Evolutionary conservation across 176 grass and related monocot species (phyloP).

Genomic region (Saccharum spontaneum): DNA sequence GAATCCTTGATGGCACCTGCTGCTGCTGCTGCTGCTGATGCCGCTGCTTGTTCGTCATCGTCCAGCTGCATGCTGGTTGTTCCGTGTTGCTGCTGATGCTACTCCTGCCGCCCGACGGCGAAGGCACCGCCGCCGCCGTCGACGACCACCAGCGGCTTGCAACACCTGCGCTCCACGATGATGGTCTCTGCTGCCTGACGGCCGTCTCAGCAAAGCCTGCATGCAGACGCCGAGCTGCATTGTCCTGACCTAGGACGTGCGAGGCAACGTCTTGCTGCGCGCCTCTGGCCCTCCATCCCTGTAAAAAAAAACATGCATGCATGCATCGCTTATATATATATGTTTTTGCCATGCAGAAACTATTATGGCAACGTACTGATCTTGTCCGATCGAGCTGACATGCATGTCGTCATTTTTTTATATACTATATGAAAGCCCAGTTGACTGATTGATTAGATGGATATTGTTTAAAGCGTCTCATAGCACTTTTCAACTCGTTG

Average conservation of each 20-base stretch:
- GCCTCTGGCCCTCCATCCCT: slow-evolving; percentile 39
- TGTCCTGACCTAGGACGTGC: slow-evolving; percentile 10
- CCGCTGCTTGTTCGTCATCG: slow-evolving; percentile 28
- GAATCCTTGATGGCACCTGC: slow-evolving; percentile 3
- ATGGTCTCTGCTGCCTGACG: background rate
- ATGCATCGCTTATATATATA: background rate
- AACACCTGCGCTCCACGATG: slow-evolving; percentile 23
- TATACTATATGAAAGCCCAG: background rate
- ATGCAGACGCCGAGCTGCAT: background rate
- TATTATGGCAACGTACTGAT: background rate
- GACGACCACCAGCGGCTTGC: slow-evolving; percentile 18
- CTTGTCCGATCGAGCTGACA: background rate
- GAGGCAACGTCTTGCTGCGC: slow-evolving; percentile 23
- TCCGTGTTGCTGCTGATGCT: slow-evolving; percentile 11
- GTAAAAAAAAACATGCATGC: slow-evolving; percentile 6
- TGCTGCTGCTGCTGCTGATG: background rate
- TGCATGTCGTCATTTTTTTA: background rate
- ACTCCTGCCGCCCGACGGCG: background rate
- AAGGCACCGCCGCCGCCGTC: background rate
- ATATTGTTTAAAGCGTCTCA: background rate
- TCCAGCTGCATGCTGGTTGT: slow-evolving; percentile 1
- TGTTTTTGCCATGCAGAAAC: background rate
- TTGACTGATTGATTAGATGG: background rate
- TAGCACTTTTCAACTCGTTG: too few relatives aligned
- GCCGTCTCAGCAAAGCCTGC: slow-evolving; percentile 3